Percentiles rank a stretch among this genome's conserved stretches.
Conservation (phyloP, 2,329 filamentous ascomycete species). For the Alternaria gaisen region DNA sequence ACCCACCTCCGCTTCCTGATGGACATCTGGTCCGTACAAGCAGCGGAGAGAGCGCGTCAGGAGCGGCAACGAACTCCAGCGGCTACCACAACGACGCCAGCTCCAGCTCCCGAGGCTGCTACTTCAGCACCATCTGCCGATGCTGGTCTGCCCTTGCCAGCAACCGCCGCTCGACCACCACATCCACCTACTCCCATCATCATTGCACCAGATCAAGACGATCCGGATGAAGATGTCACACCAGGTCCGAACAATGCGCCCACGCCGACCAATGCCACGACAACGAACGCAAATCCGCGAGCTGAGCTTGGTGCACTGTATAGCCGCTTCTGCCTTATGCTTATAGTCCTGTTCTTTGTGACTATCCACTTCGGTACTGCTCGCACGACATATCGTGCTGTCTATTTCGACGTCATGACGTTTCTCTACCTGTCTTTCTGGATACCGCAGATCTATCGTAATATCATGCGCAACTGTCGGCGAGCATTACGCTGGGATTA, state of each 20-base stretch:
- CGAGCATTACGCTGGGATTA: constrained; percentile 93
- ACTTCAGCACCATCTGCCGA: constrained; percentile 37
- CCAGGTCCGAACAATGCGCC: constrained; percentile 33
- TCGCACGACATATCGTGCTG: constrained; percentile 60
- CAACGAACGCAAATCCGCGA: constrained; percentile 40
- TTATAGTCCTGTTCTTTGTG: constrained; percentile 66
- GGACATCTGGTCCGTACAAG: constrained; percentile 73
- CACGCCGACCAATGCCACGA: constrained; percentile 25
- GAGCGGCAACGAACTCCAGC: constrained; percentile 55
- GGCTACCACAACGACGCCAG: constrained; percentile 27
- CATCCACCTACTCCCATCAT: constrained; percentile 64
- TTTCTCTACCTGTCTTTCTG: constrained; percentile 89
- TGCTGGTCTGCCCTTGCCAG: constrained; percentile 59
- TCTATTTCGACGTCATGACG: constrained; percentile 69
- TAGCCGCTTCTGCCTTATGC: constrained; percentile 68
- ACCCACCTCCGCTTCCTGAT: constrained; percentile 72
- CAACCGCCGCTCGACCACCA: constrained; percentile 55
- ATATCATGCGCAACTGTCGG: constrained; percentile 88
- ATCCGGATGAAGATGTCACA: constrained; percentile 48
- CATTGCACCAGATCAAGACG: constrained; percentile 67
- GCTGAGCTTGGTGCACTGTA: constrained; percentile 67
- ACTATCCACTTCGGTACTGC: constrained; percentile 68
- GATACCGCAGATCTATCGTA: constrained; percentile 90
- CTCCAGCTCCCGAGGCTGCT: constrained; percentile 25
- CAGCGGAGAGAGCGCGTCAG: constrained; percentile 56